Evolutionary conservation across 2,329 filamentous ascomycete species (phyloP).

Genomic region (Trichoderma atrobrunneum): DNA sequence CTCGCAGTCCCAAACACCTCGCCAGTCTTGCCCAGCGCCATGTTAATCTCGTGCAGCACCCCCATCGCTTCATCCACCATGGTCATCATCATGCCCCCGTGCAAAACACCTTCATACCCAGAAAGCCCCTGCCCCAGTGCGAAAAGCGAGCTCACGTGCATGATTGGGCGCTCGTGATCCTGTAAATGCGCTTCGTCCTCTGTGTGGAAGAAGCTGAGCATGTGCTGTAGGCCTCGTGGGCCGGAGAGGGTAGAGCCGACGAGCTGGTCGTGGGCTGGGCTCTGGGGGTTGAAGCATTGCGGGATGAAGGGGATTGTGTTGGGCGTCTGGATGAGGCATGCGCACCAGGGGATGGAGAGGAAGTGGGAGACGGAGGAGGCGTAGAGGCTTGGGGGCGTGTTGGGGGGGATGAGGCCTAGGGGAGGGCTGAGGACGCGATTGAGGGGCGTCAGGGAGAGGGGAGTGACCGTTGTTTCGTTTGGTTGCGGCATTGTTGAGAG

Average conservation of each 20-base stretch:
- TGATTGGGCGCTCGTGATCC: slow-evolving; percentile 29
- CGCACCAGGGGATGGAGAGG: slow-evolving; percentile 37
- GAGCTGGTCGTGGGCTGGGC: slow-evolving; percentile 33
- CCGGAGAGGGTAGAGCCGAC: slow-evolving; percentile 33
- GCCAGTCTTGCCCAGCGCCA: slow-evolving; percentile 32
- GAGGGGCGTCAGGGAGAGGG: slow-evolving; percentile 22
- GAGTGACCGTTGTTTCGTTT: not conserved
- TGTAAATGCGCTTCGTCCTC: slow-evolving; percentile 26
- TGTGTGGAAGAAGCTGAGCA: slow-evolving; percentile 35
- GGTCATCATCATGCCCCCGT: slow-evolving; percentile 37
- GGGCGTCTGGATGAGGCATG: slow-evolving; percentile 28
- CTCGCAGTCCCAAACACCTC: slow-evolving; percentile 29
- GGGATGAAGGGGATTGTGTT: slow-evolving; percentile 34
- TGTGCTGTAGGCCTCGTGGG: slow-evolving; percentile 31
- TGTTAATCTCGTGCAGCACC: slow-evolving; percentile 37
- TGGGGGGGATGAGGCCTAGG: slow-evolving; percentile 30
- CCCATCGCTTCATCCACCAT: slow-evolving; percentile 40
- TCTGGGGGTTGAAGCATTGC: slow-evolving; percentile 32
- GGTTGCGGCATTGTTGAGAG: not conserved
- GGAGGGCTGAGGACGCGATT: slow-evolving; percentile 33
- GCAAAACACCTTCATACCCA: slow-evolving; percentile 34
- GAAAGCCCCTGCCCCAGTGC: slow-evolving; percentile 34
- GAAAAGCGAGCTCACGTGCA: slow-evolving; percentile 32
- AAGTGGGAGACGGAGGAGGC: slow-evolving; percentile 33
- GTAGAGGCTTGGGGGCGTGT: slow-evolving; percentile 29